Conservation (phyloP, 176 grass and related monocot species). For the Panicum miliaceum region DNA sequence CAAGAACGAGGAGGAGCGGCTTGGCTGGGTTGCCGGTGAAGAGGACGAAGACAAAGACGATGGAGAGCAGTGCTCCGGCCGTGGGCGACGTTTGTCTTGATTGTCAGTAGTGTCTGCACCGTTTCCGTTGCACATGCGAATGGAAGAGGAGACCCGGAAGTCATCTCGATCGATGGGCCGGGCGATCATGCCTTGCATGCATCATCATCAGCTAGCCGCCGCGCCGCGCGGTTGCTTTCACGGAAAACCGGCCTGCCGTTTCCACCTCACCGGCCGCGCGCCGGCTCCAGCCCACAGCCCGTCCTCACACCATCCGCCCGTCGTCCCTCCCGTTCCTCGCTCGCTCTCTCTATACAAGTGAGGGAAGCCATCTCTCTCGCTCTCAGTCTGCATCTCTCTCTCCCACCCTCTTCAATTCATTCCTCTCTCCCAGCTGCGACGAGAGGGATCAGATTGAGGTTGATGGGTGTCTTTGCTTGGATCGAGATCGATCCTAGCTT, state of each 20-base stretch:
- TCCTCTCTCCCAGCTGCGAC: background rate
- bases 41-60: too few species aligned
- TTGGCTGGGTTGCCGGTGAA: too few species aligned
- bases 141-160: background rate
- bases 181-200: background rate
- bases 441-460: background rate
- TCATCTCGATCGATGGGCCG: background rate
- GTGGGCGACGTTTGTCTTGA: too few species aligned
- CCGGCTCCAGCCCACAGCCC: background rate
- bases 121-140: background rate
- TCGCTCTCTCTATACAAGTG: background rate
- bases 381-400: background rate
- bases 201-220: background rate
- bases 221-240: background rate
- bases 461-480: too few species aligned
- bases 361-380: background rate
- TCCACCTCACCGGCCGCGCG: background rate
- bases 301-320: background rate
- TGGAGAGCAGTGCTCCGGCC: too few species aligned
- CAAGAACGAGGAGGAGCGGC: too few species aligned
- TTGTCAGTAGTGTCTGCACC: background rate
- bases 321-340: background rate
- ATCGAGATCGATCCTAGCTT: too few species aligned
- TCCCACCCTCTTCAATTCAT: background rate
- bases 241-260: background rate